Evolutionary conservation across 257 asterid species (phyloP).

Genomic region (Linderniella brevidens): DNA sequence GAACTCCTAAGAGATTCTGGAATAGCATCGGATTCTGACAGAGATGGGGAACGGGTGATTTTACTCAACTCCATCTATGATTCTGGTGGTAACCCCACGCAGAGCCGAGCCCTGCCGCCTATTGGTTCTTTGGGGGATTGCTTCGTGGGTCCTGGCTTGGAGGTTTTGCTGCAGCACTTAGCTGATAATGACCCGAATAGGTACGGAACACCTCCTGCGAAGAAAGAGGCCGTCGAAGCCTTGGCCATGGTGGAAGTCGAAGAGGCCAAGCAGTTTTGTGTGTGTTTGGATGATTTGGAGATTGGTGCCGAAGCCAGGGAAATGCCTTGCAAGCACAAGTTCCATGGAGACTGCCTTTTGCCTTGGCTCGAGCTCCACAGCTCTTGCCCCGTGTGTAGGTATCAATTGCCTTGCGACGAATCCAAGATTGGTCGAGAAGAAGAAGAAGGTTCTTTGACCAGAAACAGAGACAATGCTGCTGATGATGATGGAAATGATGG

Average conservation of each 20-base stretch:
- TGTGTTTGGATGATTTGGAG: constrained; percentile 73
- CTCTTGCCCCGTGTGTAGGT: constrained; percentile 71
- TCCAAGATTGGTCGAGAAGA: constrained; percentile 25
- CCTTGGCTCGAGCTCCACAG: constrained; percentile 91
- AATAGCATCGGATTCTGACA: constrained; percentile 23
- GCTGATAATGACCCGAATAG: constrained; percentile 64
- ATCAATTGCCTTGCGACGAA: constrained; percentile 60
- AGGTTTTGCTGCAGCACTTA: constrained; percentile 59
- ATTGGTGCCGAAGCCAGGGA: constrained; percentile 45
- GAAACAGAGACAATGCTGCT: constrained; percentile 6
- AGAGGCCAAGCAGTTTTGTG: constrained; percentile 37
- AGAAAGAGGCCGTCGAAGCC: constrained; percentile 59
- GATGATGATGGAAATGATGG: background rate
- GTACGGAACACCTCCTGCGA: constrained; percentile 73
- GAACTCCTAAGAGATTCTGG: constrained; percentile 53
- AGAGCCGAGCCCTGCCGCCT: constrained; percentile 43
- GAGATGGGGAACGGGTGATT: constrained; percentile 27
- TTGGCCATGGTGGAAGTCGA: constrained; percentile 30
- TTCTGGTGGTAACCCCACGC: too few species aligned
- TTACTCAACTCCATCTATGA: too few species aligned
- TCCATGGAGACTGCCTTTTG: constrained; percentile 47
- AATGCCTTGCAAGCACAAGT: constrained; percentile 78
- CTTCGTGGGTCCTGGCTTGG: constrained; percentile 62
- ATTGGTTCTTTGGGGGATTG: constrained; percentile 61
- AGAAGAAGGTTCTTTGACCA: background rate